phyloP scores from a whole-genome alignment of 148 eudicot genomes.

The Persicaria maculosa region DNA sequence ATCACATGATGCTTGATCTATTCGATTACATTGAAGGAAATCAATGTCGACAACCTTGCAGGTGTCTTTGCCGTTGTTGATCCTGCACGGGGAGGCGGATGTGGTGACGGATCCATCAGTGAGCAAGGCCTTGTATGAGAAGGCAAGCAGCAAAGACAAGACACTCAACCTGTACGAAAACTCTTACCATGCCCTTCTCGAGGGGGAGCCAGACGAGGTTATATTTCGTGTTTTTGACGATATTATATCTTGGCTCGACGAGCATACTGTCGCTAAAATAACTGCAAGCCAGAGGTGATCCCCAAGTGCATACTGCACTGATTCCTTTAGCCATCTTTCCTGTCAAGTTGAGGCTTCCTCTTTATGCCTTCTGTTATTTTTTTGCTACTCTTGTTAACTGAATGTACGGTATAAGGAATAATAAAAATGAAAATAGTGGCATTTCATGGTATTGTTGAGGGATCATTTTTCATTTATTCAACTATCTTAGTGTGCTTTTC shows the following conservation, averaged over 20 bases:
- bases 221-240: slow-evolving; percentile 56
- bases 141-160: slow-evolving; percentile 80
- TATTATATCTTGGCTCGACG: slow-evolving; percentile 79
- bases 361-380: too few relatives aligned
- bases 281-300: not conserved
- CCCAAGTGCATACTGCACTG: too few relatives aligned
- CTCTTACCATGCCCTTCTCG: slow-evolving; percentile 71
- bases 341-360: too few relatives aligned
- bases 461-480: too few relatives aligned
- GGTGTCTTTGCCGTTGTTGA: slow-evolving; percentile 84
- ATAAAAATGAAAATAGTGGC: too few relatives aligned
- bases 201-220: slow-evolving; percentile 81
- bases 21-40: too few relatives aligned
- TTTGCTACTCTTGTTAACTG: too few relatives aligned
- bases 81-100: slow-evolving; percentile 87
- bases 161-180: slow-evolving; percentile 60
- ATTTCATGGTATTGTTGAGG: too few relatives aligned
- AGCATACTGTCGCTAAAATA: slow-evolving; percentile 19
- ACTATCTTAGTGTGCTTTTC: too few relatives aligned
- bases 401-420: too few relatives aligned
- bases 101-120: slow-evolving; percentile 80
- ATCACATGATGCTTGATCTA: not conserved
- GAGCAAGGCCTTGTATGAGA: slow-evolving; percentile 75
- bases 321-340: too few relatives aligned
- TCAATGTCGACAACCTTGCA: slow-evolving; percentile 13